Evolutionary conservation across 441 rosid species (phyloP).

Genomic region (Populus hybrid): DNA sequence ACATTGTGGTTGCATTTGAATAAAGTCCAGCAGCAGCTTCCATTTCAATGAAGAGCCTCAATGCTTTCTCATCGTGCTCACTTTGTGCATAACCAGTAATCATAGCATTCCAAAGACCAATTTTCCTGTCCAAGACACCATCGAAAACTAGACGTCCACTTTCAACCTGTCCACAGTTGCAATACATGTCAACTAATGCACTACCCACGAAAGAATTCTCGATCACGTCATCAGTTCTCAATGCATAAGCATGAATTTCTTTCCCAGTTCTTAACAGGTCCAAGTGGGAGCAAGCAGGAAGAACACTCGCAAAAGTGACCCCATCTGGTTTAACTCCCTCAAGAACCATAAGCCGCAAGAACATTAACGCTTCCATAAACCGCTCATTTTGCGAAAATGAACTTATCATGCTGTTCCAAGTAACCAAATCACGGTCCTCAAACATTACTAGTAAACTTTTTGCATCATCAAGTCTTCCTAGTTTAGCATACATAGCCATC

Average conservation of each 20-base stretch:
- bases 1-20: conserved; percentile 83
- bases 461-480: conserved; percentile 48
- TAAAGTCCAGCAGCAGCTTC: conserved; percentile 47
- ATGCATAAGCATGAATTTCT: conserved; percentile 77
- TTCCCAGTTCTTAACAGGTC: conserved; percentile 56
- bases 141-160: conserved; percentile 65
- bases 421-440: conserved; percentile 65
- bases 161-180: conserved; percentile 62
- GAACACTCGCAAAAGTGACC: conserved; percentile 75
- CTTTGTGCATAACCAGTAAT: conserved; percentile 82
- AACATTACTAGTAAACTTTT: conserved; percentile 45
- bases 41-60: conserved; percentile 68
- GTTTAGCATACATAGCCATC: conserved; percentile 78
- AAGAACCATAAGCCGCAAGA: conserved; percentile 50
- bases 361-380: conserved; percentile 53
- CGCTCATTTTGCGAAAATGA: conserved; percentile 60
- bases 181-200: conserved; percentile 92
- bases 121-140: conserved; percentile 38
- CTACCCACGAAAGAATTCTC: conserved; percentile 81
- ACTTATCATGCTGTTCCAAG: conserved; percentile 84
- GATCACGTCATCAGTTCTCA: conserved; percentile 53
- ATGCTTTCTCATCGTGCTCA: conserved; percentile 60
- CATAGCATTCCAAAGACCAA: conserved; percentile 89
- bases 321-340: conserved; percentile 69
- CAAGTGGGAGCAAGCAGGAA: conserved; percentile 81